A percentile compares a stretch with the other conserved stretches of the same genome.
Evolutionary conservation across 2,329 filamentous ascomycete genomes (phyloP).

Genomic region (Diaporthe sp.): DNA sequence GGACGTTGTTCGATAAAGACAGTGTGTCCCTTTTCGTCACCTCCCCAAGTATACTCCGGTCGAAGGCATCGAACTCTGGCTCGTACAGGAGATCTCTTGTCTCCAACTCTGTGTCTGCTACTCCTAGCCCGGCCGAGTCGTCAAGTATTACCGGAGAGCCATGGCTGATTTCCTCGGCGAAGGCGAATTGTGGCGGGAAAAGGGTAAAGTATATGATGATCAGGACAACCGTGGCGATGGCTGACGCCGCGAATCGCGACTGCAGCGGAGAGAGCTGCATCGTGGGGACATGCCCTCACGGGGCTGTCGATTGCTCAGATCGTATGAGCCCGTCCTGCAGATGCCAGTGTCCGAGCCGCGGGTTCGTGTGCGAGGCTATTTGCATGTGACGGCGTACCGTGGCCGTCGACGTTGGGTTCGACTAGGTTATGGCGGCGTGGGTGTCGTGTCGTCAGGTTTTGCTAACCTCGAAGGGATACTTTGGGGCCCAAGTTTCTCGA

Average conservation of each 20-base stretch:
- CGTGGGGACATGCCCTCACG: slow-evolving; percentile 54
- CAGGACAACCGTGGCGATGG: slow-evolving; percentile 69
- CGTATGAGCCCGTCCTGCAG: neutral
- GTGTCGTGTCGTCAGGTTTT: neutral
- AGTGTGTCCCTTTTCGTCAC: slow-evolving; percentile 56
- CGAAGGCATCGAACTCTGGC: slow-evolving; percentile 70
- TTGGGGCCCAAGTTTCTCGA: neutral
- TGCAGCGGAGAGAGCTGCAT: slow-evolving; percentile 76
- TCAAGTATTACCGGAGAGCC: slow-evolving; percentile 39
- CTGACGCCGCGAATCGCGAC: slow-evolving; percentile 76
- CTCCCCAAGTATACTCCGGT: slow-evolving; percentile 71
- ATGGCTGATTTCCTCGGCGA: slow-evolving; percentile 64
- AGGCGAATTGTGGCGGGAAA: slow-evolving; percentile 67
- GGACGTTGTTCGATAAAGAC: slow-evolving; percentile 72
- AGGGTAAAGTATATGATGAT: slow-evolving; percentile 70
- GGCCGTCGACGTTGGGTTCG: neutral
- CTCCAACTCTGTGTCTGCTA: slow-evolving; percentile 38
- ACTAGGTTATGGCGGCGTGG: neutral
- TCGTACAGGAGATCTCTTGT: slow-evolving; percentile 56
- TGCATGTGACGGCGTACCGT: neutral
- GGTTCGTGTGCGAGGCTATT: neutral
- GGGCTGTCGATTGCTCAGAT: slow-evolving; percentile 38
- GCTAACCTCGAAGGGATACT: neutral
- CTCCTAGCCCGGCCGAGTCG: slow-evolving; percentile 36
- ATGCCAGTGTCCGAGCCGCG: neutral